These are phyloP conservation scores for Cutaneotrichosporon sp. DNA, from an alignment of 1,284 basidiomycete genomes.

Conservation along the genomic window DNA sequence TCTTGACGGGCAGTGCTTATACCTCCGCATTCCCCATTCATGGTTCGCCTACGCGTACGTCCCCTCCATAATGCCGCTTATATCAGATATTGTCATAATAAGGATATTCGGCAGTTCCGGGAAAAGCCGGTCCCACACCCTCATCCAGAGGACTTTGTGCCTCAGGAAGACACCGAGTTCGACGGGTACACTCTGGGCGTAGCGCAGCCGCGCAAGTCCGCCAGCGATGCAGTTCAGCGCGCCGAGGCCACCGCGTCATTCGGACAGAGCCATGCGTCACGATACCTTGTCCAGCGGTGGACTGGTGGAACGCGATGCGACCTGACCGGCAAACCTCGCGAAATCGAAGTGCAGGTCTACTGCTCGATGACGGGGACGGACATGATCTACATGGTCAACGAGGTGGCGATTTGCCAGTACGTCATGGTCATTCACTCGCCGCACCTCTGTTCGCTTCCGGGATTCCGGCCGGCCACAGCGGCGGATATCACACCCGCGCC, in stretches of 20 bases:
- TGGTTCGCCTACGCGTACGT: slow-evolving; percentile 87
- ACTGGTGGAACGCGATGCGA: slow-evolving; percentile 86
- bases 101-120: slow-evolving; percentile 84
- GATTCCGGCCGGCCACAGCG: slow-evolving; percentile 69
- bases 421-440: slow-evolving; percentile 89
- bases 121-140: slow-evolving; percentile 63
- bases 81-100: slow-evolving; percentile 75
- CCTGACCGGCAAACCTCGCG: slow-evolving; percentile 76
- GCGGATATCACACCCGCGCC: slow-evolving; percentile 38
- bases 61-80: background rate
- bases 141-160: slow-evolving; percentile 64
- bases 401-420: slow-evolving; percentile 83
- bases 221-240: slow-evolving; percentile 4
- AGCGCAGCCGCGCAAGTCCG: slow-evolving; percentile 25
- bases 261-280: slow-evolving; percentile 52
- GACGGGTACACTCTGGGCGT: slow-evolving; percentile 51
- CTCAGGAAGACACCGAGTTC: slow-evolving; percentile 66
- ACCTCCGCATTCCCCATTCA: slow-evolving; percentile 50
- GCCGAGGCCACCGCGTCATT: slow-evolving; percentile 35
- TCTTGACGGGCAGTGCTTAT: slow-evolving; percentile 54
- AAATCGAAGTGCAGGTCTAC: slow-evolving; percentile 95
- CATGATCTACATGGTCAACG: slow-evolving; percentile 80
- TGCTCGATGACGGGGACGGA: slow-evolving; percentile 84
- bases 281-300: slow-evolving; percentile 86
- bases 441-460: slow-evolving; percentile 82